Base-by-base conservation (phyloP, 1,284 basidiomycete species). In the Trichosporon sp. region DNA sequence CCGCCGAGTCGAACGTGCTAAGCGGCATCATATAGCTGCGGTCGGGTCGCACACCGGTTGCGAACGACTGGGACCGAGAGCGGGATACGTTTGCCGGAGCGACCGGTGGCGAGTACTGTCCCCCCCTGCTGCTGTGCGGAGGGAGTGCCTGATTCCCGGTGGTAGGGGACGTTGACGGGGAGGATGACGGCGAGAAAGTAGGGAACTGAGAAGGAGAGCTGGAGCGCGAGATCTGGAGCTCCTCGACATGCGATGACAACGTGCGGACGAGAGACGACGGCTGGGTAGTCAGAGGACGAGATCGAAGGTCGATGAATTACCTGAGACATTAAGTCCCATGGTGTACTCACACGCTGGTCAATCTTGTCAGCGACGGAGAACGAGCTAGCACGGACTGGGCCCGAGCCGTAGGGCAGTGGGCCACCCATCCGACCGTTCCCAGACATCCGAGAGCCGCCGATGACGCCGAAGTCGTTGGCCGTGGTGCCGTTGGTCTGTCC, bases 181-280 rank as follows among this genome's bases (percentile, higher is more conserved):
- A 79, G 0, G 81, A 81, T 10, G 78, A 77, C 21, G 80, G 80
- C 2, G 81, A 81, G 71, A 84, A 83, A 1, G 81, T 83, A 2
- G 83, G 81, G 68, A 77, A 82, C 3, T 79, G 78, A 0, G 79
- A 80, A 12, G 78, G 76, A 0, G 79, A 78, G 12, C 70, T 73
- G 12, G 78, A 78, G n/a, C 79, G 75, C 8, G 80, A 79, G 7
- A 59, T 67, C 11, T 77, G 77, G 43, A 76, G 72, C 65, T 84
- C 81, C 70, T 84, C 82, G 16, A 79, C 75, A 68, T 84, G 82
- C 3, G 79, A 79, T 2, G 82, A 82, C 0, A 84, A 75, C 1
- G 82, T 80, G 38, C 81, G 73, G 6, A 76, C 73, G 12, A 80
- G 71, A 31, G 77, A 70, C 16, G 76, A 68, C 65, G 78, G 79